Base-by-base conservation (phyloP, 2,329 filamentous ascomycete species). In the Colletotrichum tamarilloi region DNA sequence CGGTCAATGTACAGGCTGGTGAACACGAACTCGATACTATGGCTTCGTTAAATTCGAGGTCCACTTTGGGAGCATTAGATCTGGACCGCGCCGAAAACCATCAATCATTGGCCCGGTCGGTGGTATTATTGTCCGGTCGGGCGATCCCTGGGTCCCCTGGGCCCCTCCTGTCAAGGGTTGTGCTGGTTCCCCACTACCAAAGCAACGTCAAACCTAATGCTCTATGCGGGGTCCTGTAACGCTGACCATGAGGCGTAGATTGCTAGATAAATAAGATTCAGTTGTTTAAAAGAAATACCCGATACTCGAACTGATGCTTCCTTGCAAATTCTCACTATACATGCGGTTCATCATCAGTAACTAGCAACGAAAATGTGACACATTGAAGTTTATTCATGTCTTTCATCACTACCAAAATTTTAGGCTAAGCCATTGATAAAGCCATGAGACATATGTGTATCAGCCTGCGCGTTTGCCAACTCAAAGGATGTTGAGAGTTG, bases 21-120 rank as follows among this genome's bases (percentile, higher is more conserved):
- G 62, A 65, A 73, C 71, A 73, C 71, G 62, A 70, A 35, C 42
- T 65, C 55, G 70, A 66, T 49, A 62, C 67, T 60, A 73, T 66
- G 55, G 67, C 56, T 67, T 68, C 69, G 58, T 72, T 68, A 63
- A 72, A 68, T 73, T 71, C 71, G 22, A 71, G 71, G 35, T 60
- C 71, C 71, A 73, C 67, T 71, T 38, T 60, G 60, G 35, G 26
- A 65, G 19, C 66, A 69, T 60, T 59, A 64, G 62, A 73, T 70
- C 71, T 65, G 35, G 62, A 58, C 68, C 46, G 46, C 49, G 35
- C 56, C 60, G 49, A 60, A 24, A 46, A 59, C 46, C 58, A 22
- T 32, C 56, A 46, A 14, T 73, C 60, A 73, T 73, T 73, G 71
- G 71, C 22, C 16, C 35, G 62, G 55, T 14, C 71, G 71, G 71